Base-by-base conservation (phyloP, 805 yeast genomes). In the Candida rishiriensis region DNA sequence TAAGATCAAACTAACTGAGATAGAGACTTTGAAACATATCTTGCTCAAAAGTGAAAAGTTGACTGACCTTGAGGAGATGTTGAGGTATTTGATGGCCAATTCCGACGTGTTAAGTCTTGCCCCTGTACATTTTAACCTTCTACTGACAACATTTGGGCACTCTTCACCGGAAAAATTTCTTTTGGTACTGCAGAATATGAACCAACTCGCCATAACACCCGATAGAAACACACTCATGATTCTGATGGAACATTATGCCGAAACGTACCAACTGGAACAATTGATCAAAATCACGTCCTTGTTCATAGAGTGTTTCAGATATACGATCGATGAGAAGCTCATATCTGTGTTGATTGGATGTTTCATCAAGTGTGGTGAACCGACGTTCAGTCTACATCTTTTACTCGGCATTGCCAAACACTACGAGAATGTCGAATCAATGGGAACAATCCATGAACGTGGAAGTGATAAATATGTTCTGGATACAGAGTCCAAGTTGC, bases 21-120 rank as follows among this genome's bases (percentile, higher is more conserved):
- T 46, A 3, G 56, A 51, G 18, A 43, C 48, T 1, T 34, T 38
- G 38, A 47, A 43, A 32, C 46, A 44, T 40, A 32, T 52, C 10
- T 30, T 29, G 28, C n/a, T 47, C 14, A 43, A 42, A 34, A 7
- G 42, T 16, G 18, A 29, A 6, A 21, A 32, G 12, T 10, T 29
- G 1, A 31, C 39, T 5, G 29, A 14, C 12, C 33, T 42, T 4
- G 30, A 28, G 16, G 32, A 38, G 7, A 29, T 47, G 12, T 37
- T 49, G 34, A 36, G 28, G 3, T 40, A 41, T 26, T 45, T 21
- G 34, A 36, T 10, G 3, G n/a, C 1, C 2, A 16, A 12, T 34
- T 4, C 26, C 7, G 26, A 21, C 26, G 26, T 21, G 26, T 21
- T 41, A n/a, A 39, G 36, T 10, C 14, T 41, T 14, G 49, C 45